Conservation (phyloP, 2,329 filamentous ascomycete species). For the Trematosphaeria pertusa region DNA sequence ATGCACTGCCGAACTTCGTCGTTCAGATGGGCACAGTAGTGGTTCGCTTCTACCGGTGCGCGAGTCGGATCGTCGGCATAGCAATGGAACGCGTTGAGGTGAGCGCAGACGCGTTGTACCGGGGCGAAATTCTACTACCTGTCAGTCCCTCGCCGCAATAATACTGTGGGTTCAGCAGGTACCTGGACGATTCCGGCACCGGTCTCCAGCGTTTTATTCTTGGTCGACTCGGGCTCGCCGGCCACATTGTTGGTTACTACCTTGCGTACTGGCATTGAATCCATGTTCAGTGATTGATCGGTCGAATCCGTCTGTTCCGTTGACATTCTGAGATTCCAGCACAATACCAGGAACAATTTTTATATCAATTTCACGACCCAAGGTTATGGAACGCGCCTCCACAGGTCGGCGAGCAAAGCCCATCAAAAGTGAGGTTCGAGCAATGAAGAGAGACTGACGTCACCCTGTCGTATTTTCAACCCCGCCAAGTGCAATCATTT, state of each 20-base stretch:
- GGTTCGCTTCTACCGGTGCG: conserved; percentile 74
- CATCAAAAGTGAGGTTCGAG: too few species aligned
- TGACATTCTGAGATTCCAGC: too few species aligned
- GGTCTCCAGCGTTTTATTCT: conserved; percentile 66
- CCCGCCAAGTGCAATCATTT: too few species aligned
- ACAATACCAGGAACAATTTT: too few species aligned
- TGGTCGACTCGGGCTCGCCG: conserved; percentile 60
- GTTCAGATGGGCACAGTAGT: conserved; percentile 82
- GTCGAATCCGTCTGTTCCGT: too few species aligned
- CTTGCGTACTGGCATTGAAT: conserved; percentile 47
- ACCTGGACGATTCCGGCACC: conserved; percentile 67
- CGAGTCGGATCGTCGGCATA: conserved; percentile 76
- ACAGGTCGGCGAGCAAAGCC: too few species aligned
- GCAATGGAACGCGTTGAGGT: conserved; percentile 86
- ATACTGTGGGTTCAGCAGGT: conserved; percentile 6
- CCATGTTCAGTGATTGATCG: conserved; percentile 29
- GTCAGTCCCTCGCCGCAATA: too few species aligned
- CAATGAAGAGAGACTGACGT: too few species aligned
- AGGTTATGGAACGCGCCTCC: too few species aligned
- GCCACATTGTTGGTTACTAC: conserved; percentile 51
- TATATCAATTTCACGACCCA: too few species aligned
- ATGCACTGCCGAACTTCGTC: conserved; percentile 84
- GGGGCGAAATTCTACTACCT: conserved; percentile 71
- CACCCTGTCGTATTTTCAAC: too few species aligned
- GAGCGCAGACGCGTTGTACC: conserved; percentile 77